Evolutionary conservation across 2,329 filamentous ascomycete species (phyloP).

Genomic region (Penicillium concentricum): DNA sequence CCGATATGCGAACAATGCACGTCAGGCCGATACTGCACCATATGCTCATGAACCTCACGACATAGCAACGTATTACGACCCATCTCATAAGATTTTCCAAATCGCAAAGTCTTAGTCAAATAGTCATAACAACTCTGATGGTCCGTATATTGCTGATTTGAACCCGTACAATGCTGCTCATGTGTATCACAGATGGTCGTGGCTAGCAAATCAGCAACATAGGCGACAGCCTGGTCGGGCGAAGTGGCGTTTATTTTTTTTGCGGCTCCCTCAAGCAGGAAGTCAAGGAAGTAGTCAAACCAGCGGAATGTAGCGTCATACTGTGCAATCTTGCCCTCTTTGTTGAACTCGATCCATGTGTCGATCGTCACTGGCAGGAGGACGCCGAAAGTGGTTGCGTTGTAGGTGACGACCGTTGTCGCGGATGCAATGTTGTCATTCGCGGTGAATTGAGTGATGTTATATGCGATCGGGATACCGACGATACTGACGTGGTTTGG

Average conservation of each 20-base stretch:
- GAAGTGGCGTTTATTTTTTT: slow-evolving; percentile 19
- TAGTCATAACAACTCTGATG: slow-evolving; percentile 18
- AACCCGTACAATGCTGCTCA: slow-evolving; percentile 19
- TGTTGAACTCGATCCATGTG: slow-evolving; percentile 27
- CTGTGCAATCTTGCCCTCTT: slow-evolving; percentile 22
- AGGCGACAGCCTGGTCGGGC: slow-evolving; percentile 10
- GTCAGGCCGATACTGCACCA: slow-evolving; percentile 27
- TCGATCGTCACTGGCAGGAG: slow-evolving; percentile 27
- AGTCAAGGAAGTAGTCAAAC: slow-evolving; percentile 25
- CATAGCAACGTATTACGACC: slow-evolving; percentile 29
- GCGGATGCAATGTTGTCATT: slow-evolving; percentile 23
- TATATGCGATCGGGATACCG: slow-evolving; percentile 25
- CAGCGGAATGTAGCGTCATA: slow-evolving; percentile 29
- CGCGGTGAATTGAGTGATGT: slow-evolving; percentile 26
- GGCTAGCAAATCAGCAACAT: slow-evolving; percentile 20
- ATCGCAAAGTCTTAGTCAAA: slow-evolving; percentile 20
- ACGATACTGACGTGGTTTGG: slow-evolving; percentile 19
- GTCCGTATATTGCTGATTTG: slow-evolving; percentile 23
- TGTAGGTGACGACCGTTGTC: slow-evolving; percentile 26
- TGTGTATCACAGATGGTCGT: slow-evolving; percentile 22
- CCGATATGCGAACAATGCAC: slow-evolving; percentile 31
- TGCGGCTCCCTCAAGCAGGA: slow-evolving; percentile 13
- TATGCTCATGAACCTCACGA: slow-evolving; percentile 30
- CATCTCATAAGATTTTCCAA: slow-evolving; percentile 27
- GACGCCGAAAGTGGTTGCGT: slow-evolving; percentile 23